A percentile compares a stretch with the other conserved stretches of the same genome.
These are phyloP conservation scores for Trametes meyenii DNA, from an alignment of 768 basidiomycete species.

Conservation along the genomic window DNA sequence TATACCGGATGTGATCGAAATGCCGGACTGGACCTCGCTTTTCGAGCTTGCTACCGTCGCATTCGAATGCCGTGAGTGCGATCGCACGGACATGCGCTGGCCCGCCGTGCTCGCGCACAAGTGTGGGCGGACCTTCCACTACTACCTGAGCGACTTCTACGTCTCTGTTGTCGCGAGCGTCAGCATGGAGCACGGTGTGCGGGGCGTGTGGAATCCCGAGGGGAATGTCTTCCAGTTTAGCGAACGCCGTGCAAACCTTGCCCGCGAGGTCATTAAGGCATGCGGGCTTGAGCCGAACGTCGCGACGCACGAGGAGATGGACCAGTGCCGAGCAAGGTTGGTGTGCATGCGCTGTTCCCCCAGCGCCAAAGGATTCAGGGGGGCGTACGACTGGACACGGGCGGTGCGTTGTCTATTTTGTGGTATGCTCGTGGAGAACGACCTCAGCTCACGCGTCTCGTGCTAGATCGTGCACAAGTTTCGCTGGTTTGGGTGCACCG, in stretches of 20 bases:
- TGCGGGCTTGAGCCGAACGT: constrained; percentile 10
- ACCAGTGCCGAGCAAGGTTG: not conserved
- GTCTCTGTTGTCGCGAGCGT: not conserved
- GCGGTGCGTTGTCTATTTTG: not conserved
- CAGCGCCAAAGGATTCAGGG: not conserved
- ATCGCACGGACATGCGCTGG: not conserved
- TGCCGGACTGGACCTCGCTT: not conserved
- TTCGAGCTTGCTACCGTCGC: constrained; percentile 3
- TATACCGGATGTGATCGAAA: not conserved
- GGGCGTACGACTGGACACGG: not conserved
- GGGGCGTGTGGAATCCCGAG: not conserved
- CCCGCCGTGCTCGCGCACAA: constrained; percentile 2
- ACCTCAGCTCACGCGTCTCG: not conserved
- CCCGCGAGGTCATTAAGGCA: not conserved
- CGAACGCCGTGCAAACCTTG: not conserved
- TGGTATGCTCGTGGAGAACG: not conserved
- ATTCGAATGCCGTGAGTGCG: constrained; percentile 5
- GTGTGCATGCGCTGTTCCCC: not conserved
- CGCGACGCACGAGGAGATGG: constrained; percentile 9
- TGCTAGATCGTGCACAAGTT: not conserved
- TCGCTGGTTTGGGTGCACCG: not conserved
- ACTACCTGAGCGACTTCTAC: not conserved
- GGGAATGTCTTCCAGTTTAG: not conserved
- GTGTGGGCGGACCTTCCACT: not conserved
- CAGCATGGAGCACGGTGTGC: not conserved